Base-by-base conservation (phyloP, 768 basidiomycete genomes). In the Psilocybe cyanescens region DNA sequence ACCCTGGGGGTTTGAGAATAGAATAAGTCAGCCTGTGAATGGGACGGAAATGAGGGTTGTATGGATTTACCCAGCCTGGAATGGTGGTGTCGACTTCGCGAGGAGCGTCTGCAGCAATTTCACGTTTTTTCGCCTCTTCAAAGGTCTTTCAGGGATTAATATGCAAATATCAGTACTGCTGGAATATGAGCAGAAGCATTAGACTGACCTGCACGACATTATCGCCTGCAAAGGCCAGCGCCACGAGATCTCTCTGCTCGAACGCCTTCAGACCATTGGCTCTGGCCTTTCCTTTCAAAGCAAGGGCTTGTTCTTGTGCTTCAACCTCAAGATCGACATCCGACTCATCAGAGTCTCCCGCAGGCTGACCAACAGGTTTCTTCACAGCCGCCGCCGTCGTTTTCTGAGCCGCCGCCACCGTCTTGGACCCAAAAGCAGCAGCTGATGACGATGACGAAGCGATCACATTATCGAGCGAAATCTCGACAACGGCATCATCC, bases 151-250 rank as follows among this genome's bases (percentile, higher is more conserved):
- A 35, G 48, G 14, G 28, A 44, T 28, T 14, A 44, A 66, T 28
- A 53, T 58, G 29, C 56, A 50, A 59, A 49, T 44, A 11, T 35
- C 3, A 35, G 33, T 35, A 11, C 4, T 35, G 6, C 33, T 7
- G 6, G 35, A 51, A 39, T n/a, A 31, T 24, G 8, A 52, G 49
- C 28, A 56, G 41, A 9, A 9, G 35, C 2, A 16, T 29, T 55
- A 50, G 29, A 57, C 87, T 35, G 68, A 94, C 94, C 76, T 91
- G 88, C 5, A 97, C 88, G 33, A 99, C 97, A 65, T 99, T 94
- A 74, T 99, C 97, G 2, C 95, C 96, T 1, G 96, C 97, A 78
- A 99, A 99, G 0, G 97, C 97, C 57, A 88, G 87, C 1, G 95
- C 92, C 11, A 99, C 95, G 11, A 99, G 80, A 65, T 99, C 95